phyloP scores from a whole-genome alignment of 805 yeast species.

The Lipomyces chichibuensis region DNA sequence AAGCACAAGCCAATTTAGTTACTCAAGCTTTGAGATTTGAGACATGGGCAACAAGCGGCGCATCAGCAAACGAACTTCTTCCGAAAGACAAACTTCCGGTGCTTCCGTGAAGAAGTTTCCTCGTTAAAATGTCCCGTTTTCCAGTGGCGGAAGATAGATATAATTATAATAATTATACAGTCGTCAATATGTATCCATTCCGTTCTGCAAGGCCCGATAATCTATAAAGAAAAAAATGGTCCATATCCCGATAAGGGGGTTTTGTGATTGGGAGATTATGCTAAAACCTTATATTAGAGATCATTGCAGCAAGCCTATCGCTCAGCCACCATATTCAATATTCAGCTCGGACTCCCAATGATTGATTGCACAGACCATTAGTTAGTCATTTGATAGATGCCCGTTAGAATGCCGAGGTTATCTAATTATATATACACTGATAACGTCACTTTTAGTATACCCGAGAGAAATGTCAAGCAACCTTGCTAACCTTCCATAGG shows the following conservation, averaged over 20 bases:
- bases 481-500: too few relatives aligned
- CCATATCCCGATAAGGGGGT: not conserved
- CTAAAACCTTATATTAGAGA: not conserved
- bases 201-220: not conserved
- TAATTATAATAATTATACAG: not conserved
- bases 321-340: not conserved
- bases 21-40: not conserved
- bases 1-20: not conserved
- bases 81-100: not conserved
- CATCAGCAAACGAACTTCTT: not conserved
- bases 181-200: not conserved
- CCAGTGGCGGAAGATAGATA: not conserved
- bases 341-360: not conserved
- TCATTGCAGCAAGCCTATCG: not conserved
- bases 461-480: too few relatives aligned
- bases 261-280: too few relatives aligned
- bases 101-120: not conserved
- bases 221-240: not conserved
- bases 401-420: not conserved
- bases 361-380: not conserved
- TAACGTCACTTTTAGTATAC: not conserved
- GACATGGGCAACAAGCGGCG: conserved; percentile 3
- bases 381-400: not conserved
- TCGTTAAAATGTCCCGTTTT: not conserved
- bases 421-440: not conserved